Evolutionary conservation across 2,329 filamentous ascomycete species (phyloP), one percentile per base, ranked within the genome.

Genomic region (Talaromyces sp.): DNA sequence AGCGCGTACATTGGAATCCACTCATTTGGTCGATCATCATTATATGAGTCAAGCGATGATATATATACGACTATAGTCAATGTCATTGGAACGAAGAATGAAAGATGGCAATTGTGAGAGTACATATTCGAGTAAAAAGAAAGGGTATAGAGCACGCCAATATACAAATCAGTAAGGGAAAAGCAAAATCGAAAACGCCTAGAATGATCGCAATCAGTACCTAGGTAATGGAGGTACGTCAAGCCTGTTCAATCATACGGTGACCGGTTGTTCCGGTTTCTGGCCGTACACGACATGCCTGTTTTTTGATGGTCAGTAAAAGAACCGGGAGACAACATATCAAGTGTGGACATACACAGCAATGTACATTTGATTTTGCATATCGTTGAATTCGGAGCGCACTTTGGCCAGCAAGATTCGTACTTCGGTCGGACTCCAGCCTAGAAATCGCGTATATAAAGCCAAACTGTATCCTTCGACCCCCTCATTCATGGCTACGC

Each of bases 381-480:
- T 71, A 57, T 68, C 63, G 35, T 66, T 67, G 58, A 76, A 39
- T 56, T 77, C 75, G 13, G 67, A 67, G 27, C 72, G 64, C 31
- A 69, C 69, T 39, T 68, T 68, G 43, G 65, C 68, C 39, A 75
- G 69, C 57, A 82, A 74, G 3, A 81, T 72, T 62, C 82, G 77
- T 3, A 82, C 78, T 68, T 82, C 79, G 37, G 79, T 75, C 31
- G 77, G 72, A 54, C 68, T 75, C 80, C 79, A 82, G 8, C 77
- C 76, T 22, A 82, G 70, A 2, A 71, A 76, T 33, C 77, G 68
- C 2, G 78, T 81, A 59, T 81, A 71, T 45, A 81, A 70, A 3
- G 77, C 77, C 66, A 81, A 70, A 58, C 77, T 78, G 64, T 79
- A 79, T 2, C 75, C 78, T 67, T 81, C 77, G 11, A 82, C 68